These are phyloP conservation scores for Botrytis galanthina DNA, from an alignment of 2,329 filamentous ascomycete species.

Conservation along the genomic window DNA sequence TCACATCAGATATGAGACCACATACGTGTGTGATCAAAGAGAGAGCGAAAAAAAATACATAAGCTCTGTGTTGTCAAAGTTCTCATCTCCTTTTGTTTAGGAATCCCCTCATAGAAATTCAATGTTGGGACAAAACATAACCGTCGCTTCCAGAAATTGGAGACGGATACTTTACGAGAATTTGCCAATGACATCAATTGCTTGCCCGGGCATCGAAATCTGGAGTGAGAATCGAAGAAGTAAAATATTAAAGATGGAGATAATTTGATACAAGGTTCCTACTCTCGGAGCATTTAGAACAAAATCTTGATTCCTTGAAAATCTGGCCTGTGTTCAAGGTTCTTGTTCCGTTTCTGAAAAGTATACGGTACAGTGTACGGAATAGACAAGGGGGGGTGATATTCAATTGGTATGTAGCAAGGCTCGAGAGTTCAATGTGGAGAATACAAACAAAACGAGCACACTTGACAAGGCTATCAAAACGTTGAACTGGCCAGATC, in stretches of 20 bases:
- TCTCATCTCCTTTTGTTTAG: constrained; percentile 1
- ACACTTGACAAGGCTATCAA: constrained; percentile 19
- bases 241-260: background rate
- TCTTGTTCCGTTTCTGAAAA: background rate
- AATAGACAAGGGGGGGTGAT: constrained; percentile 2
- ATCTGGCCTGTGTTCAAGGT: background rate
- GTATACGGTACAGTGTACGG: background rate
- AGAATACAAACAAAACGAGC: constrained; percentile 10
- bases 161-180: background rate
- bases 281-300: background rate
- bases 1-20: background rate
- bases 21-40: background rate
- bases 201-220: constrained; percentile 5
- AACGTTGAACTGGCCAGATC: constrained; percentile 1
- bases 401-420: background rate
- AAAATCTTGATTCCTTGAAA: constrained; percentile 15
- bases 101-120: background rate
- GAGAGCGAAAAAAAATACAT: background rate
- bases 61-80: background rate
- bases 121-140: background rate
- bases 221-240: constrained; percentile 15
- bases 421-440: background rate
- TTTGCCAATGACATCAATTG: constrained; percentile 8
- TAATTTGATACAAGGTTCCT: constrained; percentile 4
- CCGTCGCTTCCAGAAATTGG: constrained; percentile 1